Evolutionary conservation across 805 yeast genomes (phyloP).

Genomic region (Starmerella etchellsii): DNA sequence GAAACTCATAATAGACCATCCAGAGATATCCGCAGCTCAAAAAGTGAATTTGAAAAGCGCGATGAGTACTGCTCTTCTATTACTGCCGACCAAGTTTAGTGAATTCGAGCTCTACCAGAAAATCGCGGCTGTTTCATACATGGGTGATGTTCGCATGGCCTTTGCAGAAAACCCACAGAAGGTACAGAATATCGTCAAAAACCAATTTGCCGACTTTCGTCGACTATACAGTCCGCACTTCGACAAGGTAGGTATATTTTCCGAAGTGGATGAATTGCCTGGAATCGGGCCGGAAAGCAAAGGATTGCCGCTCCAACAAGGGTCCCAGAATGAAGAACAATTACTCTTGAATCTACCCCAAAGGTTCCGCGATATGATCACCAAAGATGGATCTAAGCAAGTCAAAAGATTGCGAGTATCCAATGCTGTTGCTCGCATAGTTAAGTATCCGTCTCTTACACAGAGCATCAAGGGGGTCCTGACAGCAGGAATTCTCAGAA

Average conservation of each 20-base stretch:
- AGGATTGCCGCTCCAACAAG: conserved; percentile 25
- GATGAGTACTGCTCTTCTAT: conserved; percentile 49
- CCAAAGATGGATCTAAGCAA: conserved; percentile 16
- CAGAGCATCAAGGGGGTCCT: conserved; percentile 75
- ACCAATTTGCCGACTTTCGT: conserved; percentile 59
- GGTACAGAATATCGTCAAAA: conserved; percentile 68
- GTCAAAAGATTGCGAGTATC: conserved; percentile 24
- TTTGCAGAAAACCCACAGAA: conserved; percentile 89
- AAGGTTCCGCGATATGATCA: conserved; percentile 35
- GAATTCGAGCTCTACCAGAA: conserved; percentile 60
- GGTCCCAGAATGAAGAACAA: conserved; percentile 30
- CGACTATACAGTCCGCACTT: conserved; percentile 59
- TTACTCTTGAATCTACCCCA: conserved; percentile 38
- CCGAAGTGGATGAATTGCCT: not conserved
- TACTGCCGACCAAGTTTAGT: conserved; percentile 37
- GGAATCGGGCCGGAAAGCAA: conserved; percentile 19
- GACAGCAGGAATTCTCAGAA: conserved; percentile 54
- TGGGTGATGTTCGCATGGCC: conserved; percentile 79
- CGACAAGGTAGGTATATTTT: conserved; percentile 31
- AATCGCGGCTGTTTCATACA: conserved; percentile 68
- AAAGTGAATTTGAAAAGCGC: conserved; percentile 66
- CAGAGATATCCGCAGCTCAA: conserved; percentile 16
- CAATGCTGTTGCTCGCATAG: conserved; percentile 40
- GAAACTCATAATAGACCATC: conserved; percentile 45
- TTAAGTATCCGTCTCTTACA: conserved; percentile 51